A percentile compares a stretch with the other conserved stretches of the same genome.
phyloP scores from a whole-genome alignment of 805 yeast species.

The Jamesozyma spencerorum region DNA sequence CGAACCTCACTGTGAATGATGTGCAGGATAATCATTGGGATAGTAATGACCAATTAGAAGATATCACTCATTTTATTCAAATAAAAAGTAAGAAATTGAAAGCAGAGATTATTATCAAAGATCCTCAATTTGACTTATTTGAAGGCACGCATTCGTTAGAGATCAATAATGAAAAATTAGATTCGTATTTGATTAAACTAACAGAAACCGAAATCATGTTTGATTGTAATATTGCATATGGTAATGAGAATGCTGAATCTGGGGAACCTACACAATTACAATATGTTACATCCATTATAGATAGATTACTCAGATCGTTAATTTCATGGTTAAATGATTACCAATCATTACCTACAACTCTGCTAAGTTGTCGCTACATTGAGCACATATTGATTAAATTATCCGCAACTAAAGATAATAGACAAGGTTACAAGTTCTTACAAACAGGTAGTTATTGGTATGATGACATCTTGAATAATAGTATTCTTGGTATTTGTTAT shows the following conservation, averaged over 20 bases:
- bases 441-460: slow-evolving; percentile 29
- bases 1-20: neutral
- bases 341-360: slow-evolving; percentile 59
- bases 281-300: slow-evolving; percentile 43
- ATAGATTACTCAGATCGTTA: slow-evolving; percentile 43
- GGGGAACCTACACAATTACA: slow-evolving; percentile 28
- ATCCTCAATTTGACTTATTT: slow-evolving; percentile 52
- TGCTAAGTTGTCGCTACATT: slow-evolving; percentile 66
- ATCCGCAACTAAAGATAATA: slow-evolving; percentile 14
- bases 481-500: slow-evolving; percentile 44
- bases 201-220: slow-evolving; percentile 38
- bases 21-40: neutral
- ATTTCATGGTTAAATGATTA: slow-evolving; percentile 72
- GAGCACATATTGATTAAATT: slow-evolving; percentile 45
- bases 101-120: slow-evolving; percentile 50
- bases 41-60: slow-evolving; percentile 26
- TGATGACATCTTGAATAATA: slow-evolving; percentile 43
- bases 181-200: slow-evolving; percentile 59
- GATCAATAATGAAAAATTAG: slow-evolving; percentile 59
- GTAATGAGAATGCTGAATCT: slow-evolving; percentile 9
- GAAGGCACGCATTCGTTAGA: slow-evolving; percentile 89
- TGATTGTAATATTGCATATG: slow-evolving; percentile 29
- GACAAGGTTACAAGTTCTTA: slow-evolving; percentile 5
- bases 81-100: slow-evolving; percentile 32
- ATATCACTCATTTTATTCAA: slow-evolving; percentile 49